phyloP scores from a whole-genome alignment of 176 grass and related monocot species.

The Oryza australiensis region DNA sequence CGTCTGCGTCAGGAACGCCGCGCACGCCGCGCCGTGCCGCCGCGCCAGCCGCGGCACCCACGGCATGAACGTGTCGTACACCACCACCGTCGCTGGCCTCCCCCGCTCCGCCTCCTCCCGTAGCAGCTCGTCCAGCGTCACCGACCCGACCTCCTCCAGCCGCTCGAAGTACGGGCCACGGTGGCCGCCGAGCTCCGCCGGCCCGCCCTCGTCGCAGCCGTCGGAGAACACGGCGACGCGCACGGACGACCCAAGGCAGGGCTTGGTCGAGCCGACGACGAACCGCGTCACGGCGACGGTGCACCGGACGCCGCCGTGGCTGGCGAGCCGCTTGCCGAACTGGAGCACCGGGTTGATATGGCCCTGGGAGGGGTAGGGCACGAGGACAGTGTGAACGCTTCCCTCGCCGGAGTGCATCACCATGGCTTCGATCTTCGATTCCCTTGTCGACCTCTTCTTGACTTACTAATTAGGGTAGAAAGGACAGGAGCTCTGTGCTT shows the following conservation, averaged over 20 bases:
- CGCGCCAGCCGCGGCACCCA: conserved; percentile 53
- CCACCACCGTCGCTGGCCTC: conserved; percentile 42
- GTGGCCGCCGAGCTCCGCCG: conserved; percentile 31
- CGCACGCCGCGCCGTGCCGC: conserved; percentile 22
- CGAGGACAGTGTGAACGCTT: conserved; percentile 44
- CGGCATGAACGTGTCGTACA: conserved; percentile 65
- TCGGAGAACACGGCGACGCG: conserved; percentile 45
- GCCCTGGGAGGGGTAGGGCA: conserved; percentile 71
- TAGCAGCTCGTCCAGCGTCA: conserved; percentile 53
- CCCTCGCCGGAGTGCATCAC: background rate
- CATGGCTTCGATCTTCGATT: background rate
- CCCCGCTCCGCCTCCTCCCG: conserved; percentile 34
- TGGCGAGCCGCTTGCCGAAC: conserved; percentile 58
- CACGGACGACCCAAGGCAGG: background rate
- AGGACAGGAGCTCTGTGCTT: background rate
- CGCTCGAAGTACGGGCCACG: conserved; percentile 37
- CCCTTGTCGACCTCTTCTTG: too few relatives aligned
- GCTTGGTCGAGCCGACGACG: conserved; percentile 29
- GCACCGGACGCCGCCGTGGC: conserved; percentile 41
- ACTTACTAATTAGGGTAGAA: too few relatives aligned
- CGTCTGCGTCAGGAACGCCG: conserved; percentile 65
- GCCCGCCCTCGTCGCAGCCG: conserved; percentile 41
- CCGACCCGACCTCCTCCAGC: conserved; percentile 45
- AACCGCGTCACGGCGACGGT: conserved; percentile 54
- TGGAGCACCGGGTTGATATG: conserved; percentile 82